A percentile compares a stretch with the other conserved stretches of the same genome.
Conservation (phyloP, 768 basidiomycete genomes). For the Trametes gibbosa region DNA sequence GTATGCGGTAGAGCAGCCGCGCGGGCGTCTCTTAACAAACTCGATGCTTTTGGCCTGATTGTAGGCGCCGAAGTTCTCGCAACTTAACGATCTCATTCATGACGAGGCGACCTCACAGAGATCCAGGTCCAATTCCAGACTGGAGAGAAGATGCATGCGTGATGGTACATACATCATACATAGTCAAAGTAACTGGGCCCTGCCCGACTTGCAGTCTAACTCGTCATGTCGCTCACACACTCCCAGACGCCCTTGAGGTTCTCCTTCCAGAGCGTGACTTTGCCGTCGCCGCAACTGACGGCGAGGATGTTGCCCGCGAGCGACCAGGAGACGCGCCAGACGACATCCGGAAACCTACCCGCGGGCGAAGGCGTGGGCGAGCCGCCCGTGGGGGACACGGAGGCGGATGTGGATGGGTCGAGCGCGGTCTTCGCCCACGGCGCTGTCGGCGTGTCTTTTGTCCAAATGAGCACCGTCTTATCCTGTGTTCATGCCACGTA, state of each 20-base stretch:
- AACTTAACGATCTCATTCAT: too few relatives aligned
- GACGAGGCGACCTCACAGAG: too few relatives aligned
- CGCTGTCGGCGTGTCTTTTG: slow-evolving; percentile 70
- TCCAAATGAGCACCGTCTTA: slow-evolving; percentile 89
- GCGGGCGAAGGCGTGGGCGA: slow-evolving; percentile 32
- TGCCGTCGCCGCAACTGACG: slow-evolving; percentile 96
- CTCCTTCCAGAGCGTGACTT: slow-evolving; percentile 98
- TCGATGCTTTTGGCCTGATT: too few relatives aligned
- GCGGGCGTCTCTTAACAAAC: too few relatives aligned
- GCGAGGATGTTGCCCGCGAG: slow-evolving; percentile 94
- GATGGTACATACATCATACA: too few relatives aligned
- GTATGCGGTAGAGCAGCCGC: background rate
- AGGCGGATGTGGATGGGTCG: slow-evolving; percentile 55
- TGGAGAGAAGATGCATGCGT: too few relatives aligned
- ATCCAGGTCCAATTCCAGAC: too few relatives aligned
- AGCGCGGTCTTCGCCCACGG: slow-evolving; percentile 81
- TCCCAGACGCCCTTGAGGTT: slow-evolving; percentile 94
- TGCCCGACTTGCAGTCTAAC: slow-evolving; percentile 38
- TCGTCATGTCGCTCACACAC: slow-evolving; percentile 93
- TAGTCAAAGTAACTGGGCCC: too few relatives aligned
- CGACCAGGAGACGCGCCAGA: slow-evolving; percentile 99
- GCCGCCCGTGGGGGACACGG: slow-evolving; percentile 42
- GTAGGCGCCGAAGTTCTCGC: too few relatives aligned
- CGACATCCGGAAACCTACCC: slow-evolving; percentile 93
- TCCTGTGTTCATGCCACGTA: slow-evolving; percentile 48